phyloP scores from a whole-genome alignment of 2,329 filamentous ascomycete species.

The Botrytis hyacinthi region DNA sequence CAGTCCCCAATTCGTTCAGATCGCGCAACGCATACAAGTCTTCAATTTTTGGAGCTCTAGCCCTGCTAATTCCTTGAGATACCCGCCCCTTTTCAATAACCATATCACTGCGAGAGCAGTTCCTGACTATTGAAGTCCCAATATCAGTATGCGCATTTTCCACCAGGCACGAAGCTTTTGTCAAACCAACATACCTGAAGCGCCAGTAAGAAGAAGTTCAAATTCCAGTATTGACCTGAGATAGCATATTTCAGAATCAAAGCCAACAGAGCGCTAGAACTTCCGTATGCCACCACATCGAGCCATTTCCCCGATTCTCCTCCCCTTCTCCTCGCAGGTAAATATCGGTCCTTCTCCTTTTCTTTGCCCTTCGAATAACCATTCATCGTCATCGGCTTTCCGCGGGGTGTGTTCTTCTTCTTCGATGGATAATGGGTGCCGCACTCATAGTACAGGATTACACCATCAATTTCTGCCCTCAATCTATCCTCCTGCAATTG shows the following conservation, averaged over 20 bases:
- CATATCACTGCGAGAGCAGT: conserved; percentile 6
- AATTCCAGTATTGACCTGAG: conserved; percentile 19
- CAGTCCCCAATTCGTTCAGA: not conserved
- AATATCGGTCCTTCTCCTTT: conserved; percentile 21
- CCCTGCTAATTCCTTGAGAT: conserved; percentile 11
- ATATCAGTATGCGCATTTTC: conserved; percentile 10
- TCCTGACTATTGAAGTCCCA: not conserved
- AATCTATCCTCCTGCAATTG: not conserved
- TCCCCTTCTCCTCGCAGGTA: conserved; percentile 9
- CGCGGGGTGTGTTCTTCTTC: conserved; percentile 11
- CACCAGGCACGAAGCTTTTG: too few relatives aligned
- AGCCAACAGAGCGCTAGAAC: conserved; percentile 3
- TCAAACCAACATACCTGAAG: conserved; percentile 12
- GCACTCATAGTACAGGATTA: conserved; percentile 17
- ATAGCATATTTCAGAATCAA: conserved; percentile 17
- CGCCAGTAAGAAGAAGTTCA: conserved; percentile 21
- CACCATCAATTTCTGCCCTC: not conserved
- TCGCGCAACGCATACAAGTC: conserved; percentile 14
- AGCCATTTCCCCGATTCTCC: conserved; percentile 4
- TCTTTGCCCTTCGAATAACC: conserved; percentile 17
- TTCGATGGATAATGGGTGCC: conserved; percentile 7
- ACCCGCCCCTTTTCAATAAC: conserved; percentile 11
- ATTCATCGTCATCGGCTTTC: conserved; percentile 18
- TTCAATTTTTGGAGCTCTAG: conserved; percentile 9
- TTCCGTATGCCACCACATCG: conserved; percentile 11